These are phyloP conservation scores for Stramenopiles sp. DNA, from an alignment of 352 stramenopile species.

Conservation along the genomic window DNA sequence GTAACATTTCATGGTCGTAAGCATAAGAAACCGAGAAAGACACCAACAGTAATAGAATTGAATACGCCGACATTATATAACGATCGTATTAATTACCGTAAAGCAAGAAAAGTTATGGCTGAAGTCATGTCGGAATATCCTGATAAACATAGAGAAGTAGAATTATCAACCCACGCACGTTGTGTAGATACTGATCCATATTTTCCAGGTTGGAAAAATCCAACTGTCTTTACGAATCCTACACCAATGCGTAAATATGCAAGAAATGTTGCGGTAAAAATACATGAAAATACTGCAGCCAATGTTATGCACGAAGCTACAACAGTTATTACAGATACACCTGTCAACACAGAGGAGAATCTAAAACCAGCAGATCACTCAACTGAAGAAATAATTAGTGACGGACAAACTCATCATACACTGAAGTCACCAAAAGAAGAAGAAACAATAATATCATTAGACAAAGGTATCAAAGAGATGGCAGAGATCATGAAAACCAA, in stretches of 20 bases:
- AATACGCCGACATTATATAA: not conserved
- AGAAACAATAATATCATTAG: not conserved
- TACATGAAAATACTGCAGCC: not conserved
- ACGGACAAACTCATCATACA: too few species aligned
- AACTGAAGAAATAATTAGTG: too few species aligned
- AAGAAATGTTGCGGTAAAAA: not conserved
- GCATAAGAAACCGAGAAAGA: not conserved
- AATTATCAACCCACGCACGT: not conserved
- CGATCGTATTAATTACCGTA: not conserved
- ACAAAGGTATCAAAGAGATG: not conserved
- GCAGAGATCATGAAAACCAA: not conserved
- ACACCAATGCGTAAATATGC: not conserved
- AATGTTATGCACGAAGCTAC: not conserved
- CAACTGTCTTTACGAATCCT: not conserved
- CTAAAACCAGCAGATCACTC: not conserved
- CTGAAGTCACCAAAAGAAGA: too few species aligned
- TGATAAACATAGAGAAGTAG: not conserved
- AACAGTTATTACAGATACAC: not conserved
- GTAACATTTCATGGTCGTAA: not conserved
- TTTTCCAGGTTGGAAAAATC: not conserved
- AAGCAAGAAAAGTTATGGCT: not conserved
- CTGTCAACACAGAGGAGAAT: not conserved
- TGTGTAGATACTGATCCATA: slow-evolving; percentile 2
- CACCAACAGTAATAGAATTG: not conserved
- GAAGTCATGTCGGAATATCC: not conserved